Conservation (phyloP, 2,329 filamentous ascomycete species). For the Lasiodiplodia theobromae region DNA sequence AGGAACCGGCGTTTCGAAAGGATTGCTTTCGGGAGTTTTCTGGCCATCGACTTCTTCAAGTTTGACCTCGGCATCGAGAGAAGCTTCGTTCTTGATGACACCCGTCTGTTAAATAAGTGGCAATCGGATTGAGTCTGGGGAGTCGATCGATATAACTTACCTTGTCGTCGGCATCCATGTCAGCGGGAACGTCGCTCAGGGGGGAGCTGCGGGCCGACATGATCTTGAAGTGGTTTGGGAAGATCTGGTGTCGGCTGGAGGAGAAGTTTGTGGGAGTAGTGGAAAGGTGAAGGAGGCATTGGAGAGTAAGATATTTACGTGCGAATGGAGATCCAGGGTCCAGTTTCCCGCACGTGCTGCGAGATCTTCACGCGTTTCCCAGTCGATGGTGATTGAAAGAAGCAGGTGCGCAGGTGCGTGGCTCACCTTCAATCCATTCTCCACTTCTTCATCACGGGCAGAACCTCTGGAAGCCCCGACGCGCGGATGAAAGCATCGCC, state of each 20-base stretch:
- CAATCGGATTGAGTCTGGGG: neutral
- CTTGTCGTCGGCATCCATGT: neutral
- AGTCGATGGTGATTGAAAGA: neutral
- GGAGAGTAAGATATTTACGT: neutral
- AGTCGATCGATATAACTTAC: neutral
- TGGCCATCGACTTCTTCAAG: neutral
- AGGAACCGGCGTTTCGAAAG: neutral
- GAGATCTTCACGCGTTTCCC: neutral
- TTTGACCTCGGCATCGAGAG: neutral
- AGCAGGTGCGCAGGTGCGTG: neutral
- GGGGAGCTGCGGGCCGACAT: slow-evolving; percentile 1
- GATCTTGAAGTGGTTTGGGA: neutral
- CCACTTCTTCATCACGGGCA: neutral
- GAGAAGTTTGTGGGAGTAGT: neutral
- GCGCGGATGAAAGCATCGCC: neutral
- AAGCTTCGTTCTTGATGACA: neutral
- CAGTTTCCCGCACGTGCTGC: neutral
- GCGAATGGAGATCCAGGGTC: neutral
- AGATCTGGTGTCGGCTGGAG: neutral
- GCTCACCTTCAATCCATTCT: neutral
- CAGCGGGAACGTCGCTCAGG: slow-evolving; percentile 1
- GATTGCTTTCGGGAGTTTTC: neutral
- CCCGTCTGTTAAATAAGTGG: neutral
- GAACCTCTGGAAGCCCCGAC: neutral
- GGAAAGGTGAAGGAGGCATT: neutral